Evolutionary conservation across 2,329 filamentous ascomycete genomes (phyloP), one percentile per base, ranked within the genome.

Genomic region (Beauveria caledonica): DNA sequence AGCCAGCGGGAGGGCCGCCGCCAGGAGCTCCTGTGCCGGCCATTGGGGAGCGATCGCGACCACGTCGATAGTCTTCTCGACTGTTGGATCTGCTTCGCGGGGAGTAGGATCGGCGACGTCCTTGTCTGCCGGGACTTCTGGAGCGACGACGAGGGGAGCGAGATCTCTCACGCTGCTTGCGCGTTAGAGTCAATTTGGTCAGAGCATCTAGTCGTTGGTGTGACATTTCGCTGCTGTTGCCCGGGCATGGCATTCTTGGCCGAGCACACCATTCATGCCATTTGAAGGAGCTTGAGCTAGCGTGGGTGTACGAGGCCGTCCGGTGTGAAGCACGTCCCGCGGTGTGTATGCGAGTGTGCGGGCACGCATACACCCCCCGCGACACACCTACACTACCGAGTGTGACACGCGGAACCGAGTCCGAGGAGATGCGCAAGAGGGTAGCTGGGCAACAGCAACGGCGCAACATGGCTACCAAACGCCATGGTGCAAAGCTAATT

Each of bases 41-140:
- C 87, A 95, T 92, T 78, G 91, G 92, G 76, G 89, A 94, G 73
- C 90, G 89, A 74, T 82, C 88, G 83, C 73, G 86, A 71, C 79
- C 82, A 75, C 87, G 86, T 72, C 89, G 87, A 72, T 89, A 89
- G 68, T 90, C 87, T 79, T 89, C 87, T 75, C 85, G 83, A 74
- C 88, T 92, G 63, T 72, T 72, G 74, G 89, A 92, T 74, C 89
- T 87, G 78, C 86, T 89, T 70, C 88, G 86, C 64, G 88, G 87
- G 63, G 88, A 90, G 73, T 89, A 92, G 57, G 89, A 92, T 67
- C 89, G 86, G 71, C 89, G 88, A 71, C 82, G 85, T 71, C 83
- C 77, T 64, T 81, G 79, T 64, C 82, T 86, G 72, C 86, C 84
- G 68, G 88, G 90, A 78, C 90, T 95, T 77, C 91, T 88, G 70